Evolutionary conservation across 2,329 filamentous ascomycete genomes (phyloP).

Genomic region (Aspergillus niger): DNA sequence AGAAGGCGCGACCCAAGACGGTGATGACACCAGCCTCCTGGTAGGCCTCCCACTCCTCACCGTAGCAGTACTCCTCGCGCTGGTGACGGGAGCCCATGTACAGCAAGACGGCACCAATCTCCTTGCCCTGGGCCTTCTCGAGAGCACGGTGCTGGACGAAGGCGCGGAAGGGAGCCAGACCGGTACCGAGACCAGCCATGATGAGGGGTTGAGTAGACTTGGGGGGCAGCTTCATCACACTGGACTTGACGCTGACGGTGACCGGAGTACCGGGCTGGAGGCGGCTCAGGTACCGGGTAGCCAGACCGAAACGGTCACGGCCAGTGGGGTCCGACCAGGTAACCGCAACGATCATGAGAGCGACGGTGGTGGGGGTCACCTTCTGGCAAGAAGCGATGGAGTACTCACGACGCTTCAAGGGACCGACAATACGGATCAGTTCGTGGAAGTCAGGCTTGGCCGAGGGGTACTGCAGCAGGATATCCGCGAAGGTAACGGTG

Average conservation of each 20-base stretch:
- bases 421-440: slow-evolving; percentile 80
- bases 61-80: slow-evolving; percentile 97
- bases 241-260: slow-evolving; percentile 94
- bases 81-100: slow-evolving; percentile 98
- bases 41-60: slow-evolving; percentile 99
- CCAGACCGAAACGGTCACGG: slow-evolving; percentile 87
- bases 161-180: slow-evolving; percentile 96
- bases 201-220: slow-evolving; percentile 90
- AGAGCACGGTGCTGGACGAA: slow-evolving; percentile 98
- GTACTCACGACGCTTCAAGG: slow-evolving; percentile 96
- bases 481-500: slow-evolving; percentile 85
- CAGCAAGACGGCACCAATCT: slow-evolving; percentile 87
- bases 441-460: slow-evolving; percentile 88
- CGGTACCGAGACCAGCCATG: slow-evolving; percentile 98
- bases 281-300: slow-evolving; percentile 81
- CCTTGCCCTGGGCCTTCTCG: slow-evolving; percentile 95
- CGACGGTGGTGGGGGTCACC: slow-evolving; percentile 84
- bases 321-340: slow-evolving; percentile 89
- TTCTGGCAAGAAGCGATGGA: slow-evolving; percentile 98
- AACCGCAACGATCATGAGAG: slow-evolving; percentile 96
- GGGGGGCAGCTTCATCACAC: slow-evolving; percentile 96
- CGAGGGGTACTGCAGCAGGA: slow-evolving; percentile 85
- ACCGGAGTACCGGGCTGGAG: slow-evolving; percentile 76
- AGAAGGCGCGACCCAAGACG: slow-evolving; percentile 89
- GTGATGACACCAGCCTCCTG: slow-evolving; percentile 94